Percentiles rank a stretch among this genome's conserved stretches.
Conservation (phyloP, 2,329 filamentous ascomycete species). For the Lojkania enalia region DNA sequence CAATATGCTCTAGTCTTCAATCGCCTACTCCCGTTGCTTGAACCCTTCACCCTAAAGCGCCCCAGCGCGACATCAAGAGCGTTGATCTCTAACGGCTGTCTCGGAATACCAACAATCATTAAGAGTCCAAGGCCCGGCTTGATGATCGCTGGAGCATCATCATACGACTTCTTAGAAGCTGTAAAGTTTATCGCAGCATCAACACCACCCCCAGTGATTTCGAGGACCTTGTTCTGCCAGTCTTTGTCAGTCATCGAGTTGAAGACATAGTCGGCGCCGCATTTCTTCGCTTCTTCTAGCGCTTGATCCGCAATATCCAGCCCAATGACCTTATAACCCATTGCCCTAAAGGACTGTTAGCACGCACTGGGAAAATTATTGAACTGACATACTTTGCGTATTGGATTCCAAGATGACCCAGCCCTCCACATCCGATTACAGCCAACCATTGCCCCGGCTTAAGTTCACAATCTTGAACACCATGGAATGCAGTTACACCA, state of each 20-base stretch:
- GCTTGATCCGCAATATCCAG: constrained; percentile 35
- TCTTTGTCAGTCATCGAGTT: constrained; percentile 34
- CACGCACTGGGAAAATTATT: not conserved
- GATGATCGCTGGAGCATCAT: constrained; percentile 37
- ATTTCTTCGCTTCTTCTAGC: constrained; percentile 34
- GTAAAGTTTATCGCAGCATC: constrained; percentile 39
- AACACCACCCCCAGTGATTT: constrained; percentile 34
- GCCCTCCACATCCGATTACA: constrained; percentile 34
- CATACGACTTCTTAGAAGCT: constrained; percentile 37
- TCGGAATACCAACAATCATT: constrained; percentile 42
- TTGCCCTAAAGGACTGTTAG: constrained; percentile 18
- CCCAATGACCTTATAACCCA: constrained; percentile 37
- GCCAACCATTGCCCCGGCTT: constrained; percentile 34
- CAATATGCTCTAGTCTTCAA: constrained; percentile 30
- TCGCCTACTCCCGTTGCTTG: constrained; percentile 40
- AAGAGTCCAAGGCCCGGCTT: constrained; percentile 34
- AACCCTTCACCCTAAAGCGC: constrained; percentile 31
- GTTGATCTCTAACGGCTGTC: constrained; percentile 35
- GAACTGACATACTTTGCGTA: constrained; percentile 29
- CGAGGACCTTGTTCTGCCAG: constrained; percentile 33
- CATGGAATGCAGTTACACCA: constrained; percentile 36
- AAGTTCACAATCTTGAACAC: constrained; percentile 33
- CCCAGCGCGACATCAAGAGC: constrained; percentile 37
- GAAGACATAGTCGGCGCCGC: constrained; percentile 37
- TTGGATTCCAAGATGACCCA: constrained; percentile 39